Conservation (phyloP, 371 early-diverging fungal genomes). For the Basidiobolus meristosporus region DNA sequence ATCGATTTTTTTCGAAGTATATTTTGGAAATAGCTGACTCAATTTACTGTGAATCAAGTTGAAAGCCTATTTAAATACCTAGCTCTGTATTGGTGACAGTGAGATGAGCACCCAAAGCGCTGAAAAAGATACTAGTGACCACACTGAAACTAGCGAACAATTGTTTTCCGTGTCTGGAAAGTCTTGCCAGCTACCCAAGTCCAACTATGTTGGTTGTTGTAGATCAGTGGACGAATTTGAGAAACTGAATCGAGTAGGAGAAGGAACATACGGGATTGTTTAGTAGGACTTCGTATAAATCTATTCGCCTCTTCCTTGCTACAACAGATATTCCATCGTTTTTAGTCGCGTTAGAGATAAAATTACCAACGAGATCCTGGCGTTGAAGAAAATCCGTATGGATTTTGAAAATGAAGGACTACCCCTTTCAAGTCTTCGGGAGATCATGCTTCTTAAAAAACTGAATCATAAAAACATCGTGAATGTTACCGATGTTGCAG, state of each 20-base stretch:
- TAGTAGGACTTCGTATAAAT: slow-evolving; percentile 23
- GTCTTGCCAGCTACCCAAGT: neutral
- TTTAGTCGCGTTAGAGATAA: slow-evolving; percentile 39
- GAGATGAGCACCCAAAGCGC: no score
- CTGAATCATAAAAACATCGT: slow-evolving; percentile 79
- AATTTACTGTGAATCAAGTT: no score
- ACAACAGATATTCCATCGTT: neutral
- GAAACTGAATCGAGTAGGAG: slow-evolving; percentile 46
- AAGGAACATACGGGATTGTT: slow-evolving; percentile 81
- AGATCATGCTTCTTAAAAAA: slow-evolving; percentile 75
- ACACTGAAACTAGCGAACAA: no score
- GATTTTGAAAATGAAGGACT: slow-evolving; percentile 65
- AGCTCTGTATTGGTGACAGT: no score
- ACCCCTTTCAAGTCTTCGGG: slow-evolving; percentile 70
- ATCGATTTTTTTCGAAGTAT: no score
- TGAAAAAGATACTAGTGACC: no score
- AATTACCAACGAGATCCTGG: slow-evolving; percentile 43
- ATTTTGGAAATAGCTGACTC: no score
- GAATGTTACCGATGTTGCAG: slow-evolving; percentile 58
- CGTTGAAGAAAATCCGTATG: slow-evolving; percentile 77
- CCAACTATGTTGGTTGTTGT: slow-evolving; percentile 24
- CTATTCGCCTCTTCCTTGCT: neutral
- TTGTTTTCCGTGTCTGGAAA: neutral
- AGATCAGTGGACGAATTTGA: slow-evolving; percentile 42
- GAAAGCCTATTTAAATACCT: no score